phyloP scores from a whole-genome alignment of 257 asterid species.

The Fraxinus excelsior region DNA sequence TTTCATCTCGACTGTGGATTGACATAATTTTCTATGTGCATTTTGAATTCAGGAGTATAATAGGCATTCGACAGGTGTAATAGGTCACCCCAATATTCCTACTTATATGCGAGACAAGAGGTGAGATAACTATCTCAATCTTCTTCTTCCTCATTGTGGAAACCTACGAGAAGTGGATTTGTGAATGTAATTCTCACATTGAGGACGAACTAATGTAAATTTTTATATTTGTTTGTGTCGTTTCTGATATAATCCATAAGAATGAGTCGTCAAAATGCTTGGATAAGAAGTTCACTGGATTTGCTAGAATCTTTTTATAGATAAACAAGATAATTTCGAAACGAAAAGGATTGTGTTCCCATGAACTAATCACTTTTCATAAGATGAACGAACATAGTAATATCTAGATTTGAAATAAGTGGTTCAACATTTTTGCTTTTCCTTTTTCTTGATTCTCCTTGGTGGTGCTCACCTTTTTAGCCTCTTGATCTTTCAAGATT shows the following conservation, averaged over 20 bases:
- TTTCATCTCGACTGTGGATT: too few species aligned
- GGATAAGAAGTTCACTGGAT: constrained; percentile 26
- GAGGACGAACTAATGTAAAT: neutral
- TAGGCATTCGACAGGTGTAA: too few species aligned
- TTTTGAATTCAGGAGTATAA: too few species aligned
- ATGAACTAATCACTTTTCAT: constrained; percentile 1
- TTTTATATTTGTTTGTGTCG: neutral
- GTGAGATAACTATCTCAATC: neutral
- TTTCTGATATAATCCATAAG: neutral
- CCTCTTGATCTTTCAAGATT: neutral
- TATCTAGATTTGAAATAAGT: constrained; percentile 16
- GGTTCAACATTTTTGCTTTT: constrained; percentile 14
- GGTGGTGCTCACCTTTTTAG: constrained; percentile 24
- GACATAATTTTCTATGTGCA: too few species aligned
- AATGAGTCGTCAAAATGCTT: constrained; percentile 29
- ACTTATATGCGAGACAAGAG: too few species aligned
- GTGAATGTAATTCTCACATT: neutral
- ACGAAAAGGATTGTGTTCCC: constrained; percentile 18
- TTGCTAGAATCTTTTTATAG: constrained; percentile 21
- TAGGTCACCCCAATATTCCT: too few species aligned
- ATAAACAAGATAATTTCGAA: constrained; percentile 2
- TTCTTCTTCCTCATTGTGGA: neutral
- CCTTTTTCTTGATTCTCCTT: constrained; percentile 31
- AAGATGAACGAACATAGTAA: constrained; percentile 3
- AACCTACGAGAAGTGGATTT: neutral